These are phyloP conservation scores for Tephrocybe sp. DNA, from an alignment of 768 basidiomycete genomes.

Conservation along the genomic window DNA sequence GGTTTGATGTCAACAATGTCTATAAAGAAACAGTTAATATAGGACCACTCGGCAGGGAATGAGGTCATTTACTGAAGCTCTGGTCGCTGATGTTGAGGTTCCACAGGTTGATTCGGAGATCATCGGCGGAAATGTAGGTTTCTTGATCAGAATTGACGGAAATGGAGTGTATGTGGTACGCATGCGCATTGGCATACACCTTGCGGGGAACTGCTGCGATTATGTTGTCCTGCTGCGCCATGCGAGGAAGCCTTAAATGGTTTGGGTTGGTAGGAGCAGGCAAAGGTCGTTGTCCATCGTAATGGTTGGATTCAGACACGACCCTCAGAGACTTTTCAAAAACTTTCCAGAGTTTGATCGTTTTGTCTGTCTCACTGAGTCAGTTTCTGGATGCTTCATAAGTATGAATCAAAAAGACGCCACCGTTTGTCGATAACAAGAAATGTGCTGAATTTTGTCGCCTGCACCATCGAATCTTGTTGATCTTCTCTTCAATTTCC, in stretches of 20 bases:
- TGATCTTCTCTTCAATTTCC: constrained; percentile 99
- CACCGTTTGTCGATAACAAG: constrained; percentile 94
- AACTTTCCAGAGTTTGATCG: constrained; percentile 99
- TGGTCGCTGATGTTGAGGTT: constrained; percentile 98
- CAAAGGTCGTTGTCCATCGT: constrained; percentile 70
- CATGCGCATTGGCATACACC: constrained; percentile 98
- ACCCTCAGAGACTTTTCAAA: constrained; percentile 97
- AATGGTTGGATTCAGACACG: constrained; percentile 94
- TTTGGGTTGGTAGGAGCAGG: constrained; percentile 55
- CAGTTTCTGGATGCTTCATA: neutral
- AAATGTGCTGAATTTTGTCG: constrained; percentile 98
- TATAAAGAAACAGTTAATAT: constrained; percentile 27
- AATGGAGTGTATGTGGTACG: constrained; percentile 99
- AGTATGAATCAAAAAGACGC: constrained; percentile 20
- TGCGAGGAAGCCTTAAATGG: constrained; percentile 84
- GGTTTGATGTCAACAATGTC: constrained; percentile 99
- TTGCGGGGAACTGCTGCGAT: constrained; percentile 98
- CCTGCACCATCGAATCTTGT: constrained; percentile 99
- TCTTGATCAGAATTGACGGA: constrained; percentile 99
- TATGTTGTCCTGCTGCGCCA: constrained; percentile 94
- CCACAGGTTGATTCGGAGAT: constrained; percentile 96
- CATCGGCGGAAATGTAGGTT: constrained; percentile 99
- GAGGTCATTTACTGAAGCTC: constrained; percentile 83
- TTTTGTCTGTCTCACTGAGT: constrained; percentile 73
- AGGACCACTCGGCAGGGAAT: neutral